phyloP scores from a whole-genome alignment of 345 rosid genomes.

The Trapa bicornis region DNA sequence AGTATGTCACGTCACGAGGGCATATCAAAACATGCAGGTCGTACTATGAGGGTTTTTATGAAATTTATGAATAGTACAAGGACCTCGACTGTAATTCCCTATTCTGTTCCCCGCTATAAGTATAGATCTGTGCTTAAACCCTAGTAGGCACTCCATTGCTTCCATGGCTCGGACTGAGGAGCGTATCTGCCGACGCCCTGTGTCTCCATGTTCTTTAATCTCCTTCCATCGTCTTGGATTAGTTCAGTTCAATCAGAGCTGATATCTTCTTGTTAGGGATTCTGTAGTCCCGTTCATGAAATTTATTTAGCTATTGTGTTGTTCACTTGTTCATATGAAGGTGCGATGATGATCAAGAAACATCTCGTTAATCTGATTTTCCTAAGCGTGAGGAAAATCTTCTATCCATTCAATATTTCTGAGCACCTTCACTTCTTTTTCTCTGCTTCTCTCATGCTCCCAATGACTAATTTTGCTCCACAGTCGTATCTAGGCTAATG shows the following conservation, averaged over 20 bases:
- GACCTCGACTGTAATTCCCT: neutral
- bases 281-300: too few species aligned
- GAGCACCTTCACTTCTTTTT: conserved; percentile 17
- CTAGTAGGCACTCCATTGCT: neutral
- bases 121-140: neutral
- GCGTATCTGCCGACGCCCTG: too few species aligned
- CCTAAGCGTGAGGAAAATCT: conserved; percentile 15
- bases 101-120: neutral
- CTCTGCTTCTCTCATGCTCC: too few species aligned
- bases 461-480: too few species aligned
- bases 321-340: neutral
- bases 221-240: too few species aligned
- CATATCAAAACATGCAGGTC: neutral
- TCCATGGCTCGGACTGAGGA: neutral
- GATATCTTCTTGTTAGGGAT: neutral
- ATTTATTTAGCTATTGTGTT: neutral
- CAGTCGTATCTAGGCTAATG: too few species aligned
- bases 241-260: neutral
- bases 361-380: conserved; percentile 27
- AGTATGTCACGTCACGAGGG: neutral
- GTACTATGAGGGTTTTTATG: neutral
- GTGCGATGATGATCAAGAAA: conserved; percentile 16
- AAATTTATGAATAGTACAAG: neutral
- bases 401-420: conserved; percentile 16
- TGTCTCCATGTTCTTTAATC: too few species aligned